Percentiles rank a stretch among this genome's conserved stretches.
Conservation (phyloP, 257 asterid species). For the Oldenlandia corymbosa region DNA sequence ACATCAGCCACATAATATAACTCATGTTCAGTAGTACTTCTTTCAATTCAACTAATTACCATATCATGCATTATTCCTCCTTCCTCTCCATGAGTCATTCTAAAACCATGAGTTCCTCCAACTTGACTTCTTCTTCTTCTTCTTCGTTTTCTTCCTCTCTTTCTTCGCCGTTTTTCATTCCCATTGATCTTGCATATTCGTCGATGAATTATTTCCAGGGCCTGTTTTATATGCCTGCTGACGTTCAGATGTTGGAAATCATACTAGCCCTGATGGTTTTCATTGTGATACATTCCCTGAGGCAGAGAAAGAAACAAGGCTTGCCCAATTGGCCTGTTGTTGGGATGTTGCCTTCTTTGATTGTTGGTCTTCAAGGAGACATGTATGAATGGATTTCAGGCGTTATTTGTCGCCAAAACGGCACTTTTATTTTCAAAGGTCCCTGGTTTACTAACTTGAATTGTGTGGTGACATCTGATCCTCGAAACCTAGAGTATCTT, state of each 20-base stretch:
- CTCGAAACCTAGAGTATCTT: slow-evolving; percentile 71
- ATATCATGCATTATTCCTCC: slow-evolving; percentile 24
- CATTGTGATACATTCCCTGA: slow-evolving; percentile 35
- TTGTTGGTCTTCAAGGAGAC: slow-evolving; percentile 47
- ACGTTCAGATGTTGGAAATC: slow-evolving; percentile 60
- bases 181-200: not conserved
- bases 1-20: slow-evolving; percentile 25
- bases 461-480: slow-evolving; percentile 82
- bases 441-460: slow-evolving; percentile 82
- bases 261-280: slow-evolving; percentile 47
- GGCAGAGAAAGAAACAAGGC: slow-evolving; percentile 46
- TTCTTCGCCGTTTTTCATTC: not conserved
- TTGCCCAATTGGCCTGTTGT: slow-evolving; percentile 72
- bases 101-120: slow-evolving; percentile 23
- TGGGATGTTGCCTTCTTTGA: slow-evolving; percentile 84
- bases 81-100: slow-evolving; percentile 38
- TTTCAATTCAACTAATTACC: slow-evolving; percentile 29
- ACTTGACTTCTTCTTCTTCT: slow-evolving; percentile 15
- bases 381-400: slow-evolving; percentile 76
- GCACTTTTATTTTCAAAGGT: slow-evolving; percentile 69
- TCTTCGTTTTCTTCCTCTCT: slow-evolving; percentile 17
- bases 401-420: slow-evolving; percentile 41
- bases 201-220: slow-evolving; percentile 4
- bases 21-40: too few species aligned
- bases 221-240: slow-evolving; percentile 26